Percentiles rank a stretch among this genome's conserved stretches.
phyloP scores from a whole-genome alignment of 1,284 basidiomycete genomes.

The Heterobasidion irregulare region DNA sequence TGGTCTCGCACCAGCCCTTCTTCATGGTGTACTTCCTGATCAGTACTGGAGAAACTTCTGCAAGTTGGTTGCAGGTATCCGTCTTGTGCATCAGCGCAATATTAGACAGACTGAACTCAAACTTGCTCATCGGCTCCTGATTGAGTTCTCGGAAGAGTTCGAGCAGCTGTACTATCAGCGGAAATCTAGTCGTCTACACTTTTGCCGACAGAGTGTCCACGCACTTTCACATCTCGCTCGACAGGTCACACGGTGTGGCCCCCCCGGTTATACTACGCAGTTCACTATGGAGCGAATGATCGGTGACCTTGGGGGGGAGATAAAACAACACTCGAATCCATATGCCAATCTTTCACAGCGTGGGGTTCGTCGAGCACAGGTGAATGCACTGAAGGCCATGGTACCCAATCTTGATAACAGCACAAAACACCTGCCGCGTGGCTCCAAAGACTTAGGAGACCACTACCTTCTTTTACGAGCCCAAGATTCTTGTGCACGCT shows the following conservation, averaged over 20 bases:
- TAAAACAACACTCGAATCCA: constrained; percentile 14
- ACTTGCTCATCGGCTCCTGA: constrained; percentile 2
- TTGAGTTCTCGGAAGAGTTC: constrained; percentile 4
- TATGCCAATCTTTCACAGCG: constrained; percentile 14
- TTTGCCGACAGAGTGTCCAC: neutral
- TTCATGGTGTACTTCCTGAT: constrained; percentile 9
- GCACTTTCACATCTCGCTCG: neutral
- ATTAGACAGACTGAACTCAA: constrained; percentile 6
- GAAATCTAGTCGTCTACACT: neutral
- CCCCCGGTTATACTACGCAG: neutral
- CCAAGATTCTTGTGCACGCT: neutral
- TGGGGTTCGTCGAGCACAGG: constrained; percentile 6
- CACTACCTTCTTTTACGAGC: constrained; percentile 11
- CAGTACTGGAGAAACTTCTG: constrained; percentile 14
- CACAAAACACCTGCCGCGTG: neutral
- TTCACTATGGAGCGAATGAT: constrained; percentile 10
- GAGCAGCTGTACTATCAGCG: neutral
- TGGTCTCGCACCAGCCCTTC: constrained; percentile 5
- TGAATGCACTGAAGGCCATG: constrained; percentile 14
- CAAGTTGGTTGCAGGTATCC: constrained; percentile 11
- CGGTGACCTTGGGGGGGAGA: constrained; percentile 6
- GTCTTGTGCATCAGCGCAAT: constrained; percentile 8
- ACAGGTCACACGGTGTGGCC: neutral
- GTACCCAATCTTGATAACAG: constrained; percentile 7
- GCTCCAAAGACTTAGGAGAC: neutral